Percentiles rank a stretch among this genome's conserved stretches.
Conservation (phyloP, 2,329 filamentous ascomycete species). For the Alternaria solani region DNA sequence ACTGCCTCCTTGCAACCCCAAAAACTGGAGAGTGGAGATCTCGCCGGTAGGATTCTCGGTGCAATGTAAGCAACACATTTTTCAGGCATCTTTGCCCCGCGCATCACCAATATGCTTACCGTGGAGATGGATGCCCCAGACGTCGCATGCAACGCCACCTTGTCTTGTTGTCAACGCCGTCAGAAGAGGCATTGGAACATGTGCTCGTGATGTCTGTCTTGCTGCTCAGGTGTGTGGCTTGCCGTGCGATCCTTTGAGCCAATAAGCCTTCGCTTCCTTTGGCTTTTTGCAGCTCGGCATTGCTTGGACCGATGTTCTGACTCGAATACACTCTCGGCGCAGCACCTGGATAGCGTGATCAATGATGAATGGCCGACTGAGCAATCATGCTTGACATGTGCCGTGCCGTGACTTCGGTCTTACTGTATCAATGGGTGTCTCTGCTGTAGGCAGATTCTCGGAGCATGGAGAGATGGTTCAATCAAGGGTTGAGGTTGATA, state of each 20-base stretch:
- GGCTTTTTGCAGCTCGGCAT: conserved; percentile 2
- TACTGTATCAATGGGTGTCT: neutral
- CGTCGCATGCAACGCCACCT: conserved; percentile 12
- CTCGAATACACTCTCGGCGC: neutral
- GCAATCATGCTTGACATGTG: neutral
- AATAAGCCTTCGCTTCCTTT: conserved; percentile 13
- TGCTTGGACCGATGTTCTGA: conserved; percentile 1
- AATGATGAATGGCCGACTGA: conserved; percentile 1
- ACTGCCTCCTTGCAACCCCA: conserved; percentile 3
- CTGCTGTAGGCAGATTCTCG: neutral
- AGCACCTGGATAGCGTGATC: neutral
- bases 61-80: neutral
- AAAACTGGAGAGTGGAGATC: conserved; percentile 8
- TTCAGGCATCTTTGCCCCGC: neutral
- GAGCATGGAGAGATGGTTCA: neutral
- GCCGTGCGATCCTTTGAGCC: conserved; percentile 2
- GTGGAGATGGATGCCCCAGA: neutral
- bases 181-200: neutral
- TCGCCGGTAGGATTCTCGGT: conserved; percentile 10
- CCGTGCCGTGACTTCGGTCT: neutral
- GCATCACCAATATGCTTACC: neutral
- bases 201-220: conserved; percentile 12
- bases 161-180: neutral
- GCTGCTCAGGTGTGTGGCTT: neutral
- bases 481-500: conserved; percentile 1